Conservation (phyloP, 306 rosid genomes). For the Purshia tridentata region DNA sequence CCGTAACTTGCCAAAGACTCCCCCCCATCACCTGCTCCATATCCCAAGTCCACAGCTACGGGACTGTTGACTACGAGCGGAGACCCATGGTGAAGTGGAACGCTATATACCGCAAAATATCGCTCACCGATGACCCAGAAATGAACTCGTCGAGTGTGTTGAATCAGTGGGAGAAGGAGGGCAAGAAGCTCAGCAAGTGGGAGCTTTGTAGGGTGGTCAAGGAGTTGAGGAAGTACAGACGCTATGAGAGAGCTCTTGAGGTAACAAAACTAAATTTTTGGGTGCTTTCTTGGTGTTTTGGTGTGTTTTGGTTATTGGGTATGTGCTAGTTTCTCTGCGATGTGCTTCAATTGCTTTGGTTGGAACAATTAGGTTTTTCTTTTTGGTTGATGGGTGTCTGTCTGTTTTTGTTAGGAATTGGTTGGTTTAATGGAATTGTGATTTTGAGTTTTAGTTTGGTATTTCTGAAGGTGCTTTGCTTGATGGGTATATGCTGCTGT, state of each 20-base stretch:
- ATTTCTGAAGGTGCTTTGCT: background rate
- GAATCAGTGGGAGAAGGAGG: constrained; percentile 87
- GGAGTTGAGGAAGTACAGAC: constrained; percentile 74
- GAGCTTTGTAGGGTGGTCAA: constrained; percentile 69
- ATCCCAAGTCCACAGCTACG: constrained; percentile 65
- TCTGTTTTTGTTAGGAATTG: background rate
- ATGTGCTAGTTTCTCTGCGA: background rate
- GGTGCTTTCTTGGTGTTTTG: background rate
- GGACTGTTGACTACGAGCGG: constrained; percentile 66
- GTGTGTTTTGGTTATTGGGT: background rate
- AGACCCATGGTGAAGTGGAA: constrained; percentile 67
- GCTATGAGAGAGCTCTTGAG: constrained; percentile 67
- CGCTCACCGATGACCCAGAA: constrained; percentile 55
- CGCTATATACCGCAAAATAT: constrained; percentile 56
- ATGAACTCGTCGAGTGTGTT: constrained; percentile 58
- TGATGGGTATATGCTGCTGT: constrained; percentile 5
- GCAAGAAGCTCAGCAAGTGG: constrained; percentile 68
- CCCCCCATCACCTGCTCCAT: constrained; percentile 46
- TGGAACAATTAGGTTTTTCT: background rate
- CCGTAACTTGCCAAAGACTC: constrained; percentile 19
- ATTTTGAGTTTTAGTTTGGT: background rate
- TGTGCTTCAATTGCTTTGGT: background rate
- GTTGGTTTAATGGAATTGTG: background rate
- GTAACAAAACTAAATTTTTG: constrained; percentile 26
- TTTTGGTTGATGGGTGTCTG: background rate